Evolutionary conservation across 2,329 filamentous ascomycete genomes (phyloP).

Genomic region (Calonectria henricotiae): DNA sequence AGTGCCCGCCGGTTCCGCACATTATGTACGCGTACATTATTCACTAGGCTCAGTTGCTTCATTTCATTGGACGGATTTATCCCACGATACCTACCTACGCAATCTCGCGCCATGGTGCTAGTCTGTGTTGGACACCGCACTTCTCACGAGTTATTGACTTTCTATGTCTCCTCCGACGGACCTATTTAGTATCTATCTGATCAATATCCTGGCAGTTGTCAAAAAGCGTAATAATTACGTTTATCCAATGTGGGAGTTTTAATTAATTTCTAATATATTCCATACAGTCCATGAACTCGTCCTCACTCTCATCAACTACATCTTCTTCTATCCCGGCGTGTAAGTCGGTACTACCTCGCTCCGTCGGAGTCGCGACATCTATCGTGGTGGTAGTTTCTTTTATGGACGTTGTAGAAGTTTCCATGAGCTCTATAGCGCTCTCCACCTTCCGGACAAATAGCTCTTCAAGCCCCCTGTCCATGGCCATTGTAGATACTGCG

Average conservation of each 20-base stretch:
- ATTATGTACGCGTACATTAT: not conserved
- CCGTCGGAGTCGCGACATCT: not conserved
- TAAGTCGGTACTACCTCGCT: too few species aligned
- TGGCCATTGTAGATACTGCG: not conserved
- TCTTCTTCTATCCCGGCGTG: too few species aligned
- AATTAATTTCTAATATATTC: not conserved
- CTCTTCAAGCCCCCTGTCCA: not conserved
- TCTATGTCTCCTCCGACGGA: not conserved
- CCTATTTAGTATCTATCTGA: not conserved
- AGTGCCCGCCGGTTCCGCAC: not conserved
- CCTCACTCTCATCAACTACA: not conserved
- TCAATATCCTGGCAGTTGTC: not conserved
- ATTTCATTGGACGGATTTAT: constrained; percentile 4
- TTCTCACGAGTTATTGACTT: not conserved
- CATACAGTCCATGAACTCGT: not conserved
- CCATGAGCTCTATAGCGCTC: not conserved
- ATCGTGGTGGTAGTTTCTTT: too few species aligned
- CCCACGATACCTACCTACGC: not conserved
- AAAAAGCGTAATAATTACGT: not conserved
- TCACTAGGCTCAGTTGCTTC: not conserved
- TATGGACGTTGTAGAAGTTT: not conserved
- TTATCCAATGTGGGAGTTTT: not conserved
- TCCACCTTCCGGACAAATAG: not conserved
- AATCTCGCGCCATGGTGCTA: constrained; percentile 1
- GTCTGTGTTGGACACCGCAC: not conserved